Percentiles rank a stretch among this genome's conserved stretches.
Evolutionary conservation across 1,139 yeast genomes (phyloP).

Genomic region (Pichia cactophila): DNA sequence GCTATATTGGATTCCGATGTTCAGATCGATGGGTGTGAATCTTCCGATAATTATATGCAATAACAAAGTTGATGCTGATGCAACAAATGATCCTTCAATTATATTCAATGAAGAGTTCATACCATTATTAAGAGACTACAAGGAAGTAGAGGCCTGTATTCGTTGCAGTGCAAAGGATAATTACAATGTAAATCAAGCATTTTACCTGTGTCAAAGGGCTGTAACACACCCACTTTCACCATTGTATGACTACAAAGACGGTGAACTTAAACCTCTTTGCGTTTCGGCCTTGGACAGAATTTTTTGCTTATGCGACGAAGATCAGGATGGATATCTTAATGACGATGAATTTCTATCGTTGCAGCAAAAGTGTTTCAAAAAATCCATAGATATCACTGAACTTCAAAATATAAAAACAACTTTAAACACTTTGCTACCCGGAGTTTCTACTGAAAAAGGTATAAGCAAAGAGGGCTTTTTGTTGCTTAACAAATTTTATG

Average conservation of each 20-base stretch:
- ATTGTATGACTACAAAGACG: conserved; percentile 84
- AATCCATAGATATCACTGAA: conserved; percentile 46
- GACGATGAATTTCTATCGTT: conserved; percentile 61
- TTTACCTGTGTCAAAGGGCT: conserved; percentile 86
- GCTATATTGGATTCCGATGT: conserved; percentile 88
- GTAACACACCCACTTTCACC: conserved; percentile 94
- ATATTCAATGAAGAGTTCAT: conserved; percentile 65
- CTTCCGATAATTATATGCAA: conserved; percentile 87
- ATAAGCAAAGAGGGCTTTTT: conserved; percentile 72
- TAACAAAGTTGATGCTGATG: conserved; percentile 57
- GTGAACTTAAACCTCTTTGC: conserved; percentile 70
- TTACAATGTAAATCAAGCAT: conserved; percentile 77
- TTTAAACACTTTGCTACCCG: conserved; percentile 26
- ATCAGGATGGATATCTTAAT: conserved; percentile 77
- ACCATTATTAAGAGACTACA: conserved; percentile 80
- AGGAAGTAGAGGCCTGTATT: conserved; percentile 88
- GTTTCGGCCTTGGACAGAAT: conserved; percentile 69
- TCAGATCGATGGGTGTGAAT: conserved; percentile 87
- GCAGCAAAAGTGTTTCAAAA: conserved; percentile 70
- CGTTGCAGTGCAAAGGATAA: conserved; percentile 77
- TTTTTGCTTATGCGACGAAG: conserved; percentile 78
- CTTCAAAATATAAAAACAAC: conserved; percentile 41
- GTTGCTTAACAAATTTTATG: conserved; percentile 67
- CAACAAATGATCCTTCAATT: conserved; percentile 23
- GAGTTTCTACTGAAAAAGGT: conserved; percentile 34